Evolutionary conservation across 2,329 filamentous ascomycete genomes (phyloP).

Genomic region (Monilinia polystroma): DNA sequence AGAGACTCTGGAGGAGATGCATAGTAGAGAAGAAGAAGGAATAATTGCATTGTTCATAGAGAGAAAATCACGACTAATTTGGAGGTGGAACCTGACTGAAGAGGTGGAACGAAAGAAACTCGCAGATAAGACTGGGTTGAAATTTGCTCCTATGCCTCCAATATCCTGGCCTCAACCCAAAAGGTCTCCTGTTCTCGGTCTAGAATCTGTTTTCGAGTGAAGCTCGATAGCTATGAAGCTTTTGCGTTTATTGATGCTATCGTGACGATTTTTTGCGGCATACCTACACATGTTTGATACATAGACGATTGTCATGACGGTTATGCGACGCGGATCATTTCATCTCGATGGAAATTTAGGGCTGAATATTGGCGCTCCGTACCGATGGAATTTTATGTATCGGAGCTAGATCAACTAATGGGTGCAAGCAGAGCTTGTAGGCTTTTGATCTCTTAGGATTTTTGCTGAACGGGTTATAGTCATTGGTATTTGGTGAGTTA

Average conservation of each 20-base stretch:
- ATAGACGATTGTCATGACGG: conserved; percentile 6
- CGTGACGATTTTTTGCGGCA: neutral
- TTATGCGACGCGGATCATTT: neutral
- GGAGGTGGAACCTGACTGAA: conserved; percentile 53
- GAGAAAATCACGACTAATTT: conserved; percentile 47
- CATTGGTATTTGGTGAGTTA: neutral
- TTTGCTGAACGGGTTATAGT: neutral
- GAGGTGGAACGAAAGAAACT: conserved; percentile 55
- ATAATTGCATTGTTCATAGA: conserved; percentile 48
- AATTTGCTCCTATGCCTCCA: conserved; percentile 45
- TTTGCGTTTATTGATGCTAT: neutral
- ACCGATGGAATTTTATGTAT: neutral
- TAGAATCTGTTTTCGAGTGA: conserved; percentile 33
- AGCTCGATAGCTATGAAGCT: neutral
- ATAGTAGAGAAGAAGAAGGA: conserved; percentile 51
- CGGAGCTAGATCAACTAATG: conserved; percentile 1
- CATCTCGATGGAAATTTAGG: neutral
- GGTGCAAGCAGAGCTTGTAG: neutral
- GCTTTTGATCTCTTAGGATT: conserved; percentile 1
- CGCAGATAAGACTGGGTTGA: conserved; percentile 46
- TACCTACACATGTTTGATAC: neutral
- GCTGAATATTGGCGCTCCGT: conserved; percentile 7
- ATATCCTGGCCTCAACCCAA: conserved; percentile 44
- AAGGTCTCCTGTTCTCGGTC: conserved; percentile 24
- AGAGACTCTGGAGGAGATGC: conserved; percentile 49